phyloP scores from a whole-genome alignment of 257 asterid genomes.

The Verbena officinalis region DNA sequence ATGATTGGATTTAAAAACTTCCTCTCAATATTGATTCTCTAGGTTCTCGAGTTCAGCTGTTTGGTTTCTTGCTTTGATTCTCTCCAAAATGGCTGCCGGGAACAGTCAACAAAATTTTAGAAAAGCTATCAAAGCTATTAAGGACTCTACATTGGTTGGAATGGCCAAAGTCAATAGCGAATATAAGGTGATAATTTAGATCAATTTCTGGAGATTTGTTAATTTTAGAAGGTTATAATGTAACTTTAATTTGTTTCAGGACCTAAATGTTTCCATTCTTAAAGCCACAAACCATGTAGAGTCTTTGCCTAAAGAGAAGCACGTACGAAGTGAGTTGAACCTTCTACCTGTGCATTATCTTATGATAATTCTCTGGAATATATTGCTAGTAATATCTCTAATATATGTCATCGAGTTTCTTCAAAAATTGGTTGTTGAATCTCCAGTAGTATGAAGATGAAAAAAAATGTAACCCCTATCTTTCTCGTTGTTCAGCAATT shows the following conservation, averaged over 20 bases:
- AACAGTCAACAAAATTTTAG: constrained; percentile 54
- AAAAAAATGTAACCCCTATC: neutral
- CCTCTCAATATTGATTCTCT: constrained; percentile 21
- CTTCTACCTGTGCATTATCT: constrained; percentile 5
- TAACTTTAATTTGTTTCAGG: constrained; percentile 45
- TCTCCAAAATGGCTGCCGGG: constrained; percentile 58
- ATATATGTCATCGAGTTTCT: neutral
- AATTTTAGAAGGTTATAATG: neutral
- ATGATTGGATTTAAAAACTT: neutral
- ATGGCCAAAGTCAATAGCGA: constrained; percentile 75
- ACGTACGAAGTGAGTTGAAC: constrained; percentile 63
- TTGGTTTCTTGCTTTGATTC: constrained; percentile 18
- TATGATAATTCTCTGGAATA: constrained; percentile 5
- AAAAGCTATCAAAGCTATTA: constrained; percentile 68
- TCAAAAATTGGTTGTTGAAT: constrained; percentile 11
- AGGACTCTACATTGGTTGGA: constrained; percentile 79
- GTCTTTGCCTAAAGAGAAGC: constrained; percentile 77
- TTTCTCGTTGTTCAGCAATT: constrained; percentile 49
- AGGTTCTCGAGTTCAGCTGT: constrained; percentile 31
- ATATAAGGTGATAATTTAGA: constrained; percentile 54
- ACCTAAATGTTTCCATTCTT: constrained; percentile 62
- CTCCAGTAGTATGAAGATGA: constrained; percentile 12
- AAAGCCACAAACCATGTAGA: constrained; percentile 87
- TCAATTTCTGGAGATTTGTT: constrained; percentile 13
- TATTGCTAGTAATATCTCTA: neutral